Conservation (phyloP, 1,284 basidiomycete genomes). For the Ustilago hordei region DNA sequence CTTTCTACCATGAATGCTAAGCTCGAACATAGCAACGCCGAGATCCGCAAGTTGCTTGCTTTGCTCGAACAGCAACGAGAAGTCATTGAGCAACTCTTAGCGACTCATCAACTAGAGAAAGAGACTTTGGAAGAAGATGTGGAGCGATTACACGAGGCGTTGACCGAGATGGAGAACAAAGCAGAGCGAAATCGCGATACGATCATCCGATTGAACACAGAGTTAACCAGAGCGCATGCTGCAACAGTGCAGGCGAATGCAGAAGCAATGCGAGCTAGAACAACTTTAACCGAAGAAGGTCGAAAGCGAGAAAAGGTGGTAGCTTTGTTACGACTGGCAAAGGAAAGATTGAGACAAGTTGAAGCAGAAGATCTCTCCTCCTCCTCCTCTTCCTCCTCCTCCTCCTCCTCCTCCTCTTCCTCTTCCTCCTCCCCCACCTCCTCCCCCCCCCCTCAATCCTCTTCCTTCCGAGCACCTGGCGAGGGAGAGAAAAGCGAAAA, state of each 20-base stretch:
- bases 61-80: constrained; percentile 60
- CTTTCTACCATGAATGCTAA: constrained; percentile 53
- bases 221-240: constrained; percentile 47
- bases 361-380: constrained; percentile 15
- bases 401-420: background rate
- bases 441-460: background rate
- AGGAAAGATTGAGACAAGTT: constrained; percentile 34
- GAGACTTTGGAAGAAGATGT: constrained; percentile 55
- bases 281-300: constrained; percentile 35
- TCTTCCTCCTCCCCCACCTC: background rate
- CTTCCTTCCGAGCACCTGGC: background rate
- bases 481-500: background rate
- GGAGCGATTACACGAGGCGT: constrained; percentile 40
- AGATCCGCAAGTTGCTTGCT: constrained; percentile 60
- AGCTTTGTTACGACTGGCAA: constrained; percentile 29
- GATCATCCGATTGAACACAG: constrained; percentile 35
- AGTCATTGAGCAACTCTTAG: constrained; percentile 65
- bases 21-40: constrained; percentile 43
- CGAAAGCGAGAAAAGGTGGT: constrained; percentile 49
- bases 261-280: constrained; percentile 37
- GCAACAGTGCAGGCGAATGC: constrained; percentile 40
- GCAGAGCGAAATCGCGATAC: constrained; percentile 28
- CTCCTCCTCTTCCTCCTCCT: background rate
- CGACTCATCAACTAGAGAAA: constrained; percentile 57
- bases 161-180: constrained; percentile 31